Evolutionary conservation across 352 stramenopile species (phyloP), one percentile per base, ranked within the genome.

Genomic region (Phytophthora boehmeriae): DNA sequence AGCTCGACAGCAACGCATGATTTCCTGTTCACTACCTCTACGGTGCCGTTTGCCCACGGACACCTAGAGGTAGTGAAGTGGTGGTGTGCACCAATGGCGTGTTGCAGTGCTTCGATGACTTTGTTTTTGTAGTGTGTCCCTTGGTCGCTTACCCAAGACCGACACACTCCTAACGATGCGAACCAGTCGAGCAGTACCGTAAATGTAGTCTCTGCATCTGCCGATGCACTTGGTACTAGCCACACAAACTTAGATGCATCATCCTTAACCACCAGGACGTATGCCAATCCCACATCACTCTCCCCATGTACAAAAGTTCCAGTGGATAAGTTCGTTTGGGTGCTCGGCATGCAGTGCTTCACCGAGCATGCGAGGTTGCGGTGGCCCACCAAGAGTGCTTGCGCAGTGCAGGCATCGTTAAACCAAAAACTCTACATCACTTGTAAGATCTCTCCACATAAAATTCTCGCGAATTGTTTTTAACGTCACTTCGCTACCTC

Each of bases 321-420:
- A 76, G 46, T 76, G 63, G n/a, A 22, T 44, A 1, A 79, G 13
- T 25, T 79, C 58, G n/a, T 79, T 79, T 0, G 66, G 71, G 27
- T 59, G 60, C 1, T 58, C 66, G 2, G 65, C 63, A 16, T 62
- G 63, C 27, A 77, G 23, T 16, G 54, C 46, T n/a, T 49, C 27
- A 11, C 64, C 60, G 22, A 52, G 60, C 4, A 66, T 59, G 2
- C 63, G n/a, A 9, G 54, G 65, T 4, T 35, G n/a, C 17, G 42
- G 27, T 8, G 38, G 38, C 2, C 20, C 50, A 2, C 22, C n/a
- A 23, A 28, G 19, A 2, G 36, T 58, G n/a, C 19, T 28, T 14
- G 32, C 20, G 27, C 63, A 66, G 41, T 71, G 59, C 14, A 73
- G 8, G n/a, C 65, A 66, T 0, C 10, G 17, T 1, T 38, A 30